phyloP scores from a whole-genome alignment of 345 rosid species.

The Eutrema yunnanense region DNA sequence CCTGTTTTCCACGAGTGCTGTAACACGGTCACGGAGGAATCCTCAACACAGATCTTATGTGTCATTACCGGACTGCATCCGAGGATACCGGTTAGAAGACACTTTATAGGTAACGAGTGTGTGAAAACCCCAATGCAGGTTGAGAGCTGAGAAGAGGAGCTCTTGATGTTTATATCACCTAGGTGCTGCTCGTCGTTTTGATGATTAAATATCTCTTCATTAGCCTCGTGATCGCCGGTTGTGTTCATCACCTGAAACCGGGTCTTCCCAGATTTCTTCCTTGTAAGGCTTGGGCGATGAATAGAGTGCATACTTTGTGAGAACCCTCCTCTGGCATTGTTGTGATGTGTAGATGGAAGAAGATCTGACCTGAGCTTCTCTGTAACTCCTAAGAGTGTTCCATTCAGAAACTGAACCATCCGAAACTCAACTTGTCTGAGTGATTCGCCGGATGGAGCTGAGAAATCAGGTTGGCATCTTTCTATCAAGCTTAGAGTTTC shows the following conservation, averaged over 20 bases:
- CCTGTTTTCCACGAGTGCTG: constrained; percentile 89
- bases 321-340: constrained; percentile 45
- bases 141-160: constrained; percentile 43
- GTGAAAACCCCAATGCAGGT: constrained; percentile 83
- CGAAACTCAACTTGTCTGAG: constrained; percentile 93
- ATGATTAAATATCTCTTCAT: constrained; percentile 52
- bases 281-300: constrained; percentile 47
- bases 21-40: constrained; percentile 87
- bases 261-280: constrained; percentile 92
- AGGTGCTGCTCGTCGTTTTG: constrained; percentile 36
- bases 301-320: constrained; percentile 26
- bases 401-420: constrained; percentile 79
- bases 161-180: constrained; percentile 40
- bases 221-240: constrained; percentile 46
- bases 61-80: constrained; percentile 79
- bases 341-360: constrained; percentile 34
- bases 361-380: constrained; percentile 71
- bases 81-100: constrained; percentile 76
- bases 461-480: constrained; percentile 81
- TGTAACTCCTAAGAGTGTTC: constrained; percentile 46
- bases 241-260: constrained; percentile 68
- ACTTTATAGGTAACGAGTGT: constrained; percentile 77
- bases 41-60: constrained; percentile 75
- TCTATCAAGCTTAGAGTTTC: constrained; percentile 67
- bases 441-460: constrained; percentile 85